Percentiles rank a stretch among this genome's conserved stretches.
Conservation (phyloP, 345 rosid species). For the Lagerstroemia speciosa region DNA sequence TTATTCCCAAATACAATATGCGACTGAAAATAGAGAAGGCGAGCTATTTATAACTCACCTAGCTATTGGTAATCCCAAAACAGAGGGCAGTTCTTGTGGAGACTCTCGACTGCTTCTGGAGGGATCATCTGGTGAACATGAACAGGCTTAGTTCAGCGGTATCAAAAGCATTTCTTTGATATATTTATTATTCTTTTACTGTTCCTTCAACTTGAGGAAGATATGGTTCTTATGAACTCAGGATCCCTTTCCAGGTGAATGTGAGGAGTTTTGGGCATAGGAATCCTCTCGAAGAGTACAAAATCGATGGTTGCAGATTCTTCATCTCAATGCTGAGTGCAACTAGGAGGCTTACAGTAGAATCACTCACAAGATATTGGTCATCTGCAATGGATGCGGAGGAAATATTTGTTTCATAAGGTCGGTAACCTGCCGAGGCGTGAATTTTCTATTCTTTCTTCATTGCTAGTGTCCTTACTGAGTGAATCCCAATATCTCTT, state of each 20-base stretch:
- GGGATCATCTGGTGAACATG: conserved; percentile 92
- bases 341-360: conserved; percentile 74
- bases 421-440: not conserved
- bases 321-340: conserved; percentile 96
- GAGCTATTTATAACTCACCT: not conserved
- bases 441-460: not conserved
- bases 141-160: conserved; percentile 93
- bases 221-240: conserved; percentile 13
- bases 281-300: conserved; percentile 97
- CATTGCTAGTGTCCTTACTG: not conserved
- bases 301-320: conserved; percentile 89
- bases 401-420: conserved; percentile 34
- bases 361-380: conserved; percentile 76
- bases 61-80: conserved; percentile 10
- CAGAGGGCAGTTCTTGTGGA: conserved; percentile 86
- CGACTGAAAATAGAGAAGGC: not conserved
- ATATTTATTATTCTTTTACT: not conserved
- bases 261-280: conserved; percentile 94
- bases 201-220: not conserved
- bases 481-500: not conserved
- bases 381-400: conserved; percentile 68
- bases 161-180: conserved; percentile 10
- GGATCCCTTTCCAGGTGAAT: conserved; percentile 48
- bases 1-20: not conserved
- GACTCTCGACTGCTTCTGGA: conserved; percentile 84